Evolutionary conservation across 148 eudicot species (phyloP).

Genomic region (Rhododendron griersonianum): DNA sequence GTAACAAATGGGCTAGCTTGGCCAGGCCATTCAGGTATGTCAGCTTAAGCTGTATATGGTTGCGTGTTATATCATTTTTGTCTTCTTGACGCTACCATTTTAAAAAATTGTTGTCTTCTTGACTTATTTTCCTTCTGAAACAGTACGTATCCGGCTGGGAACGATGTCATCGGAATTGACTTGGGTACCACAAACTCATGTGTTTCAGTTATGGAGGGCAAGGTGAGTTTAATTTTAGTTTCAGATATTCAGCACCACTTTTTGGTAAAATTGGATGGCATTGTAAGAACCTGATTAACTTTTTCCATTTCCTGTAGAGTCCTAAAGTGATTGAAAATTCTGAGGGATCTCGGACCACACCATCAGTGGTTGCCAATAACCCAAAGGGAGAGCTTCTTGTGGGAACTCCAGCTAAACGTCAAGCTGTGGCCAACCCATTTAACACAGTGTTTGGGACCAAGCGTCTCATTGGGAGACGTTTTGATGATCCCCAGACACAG

Average conservation of each 20-base stretch:
- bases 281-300: not conserved
- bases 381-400: conserved; percentile 82
- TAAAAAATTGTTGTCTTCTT: not conserved
- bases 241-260: not conserved
- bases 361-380: conserved; percentile 83
- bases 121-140: not conserved
- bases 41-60: not conserved
- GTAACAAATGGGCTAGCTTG: conserved; percentile 53
- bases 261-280: not conserved
- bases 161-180: conserved; percentile 94
- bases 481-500: conserved; percentile 82
- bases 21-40: conserved; percentile 81
- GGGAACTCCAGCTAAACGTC: conserved; percentile 94
- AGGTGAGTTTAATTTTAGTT: conserved; percentile 37
- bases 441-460: conserved; percentile 83
- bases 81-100: not conserved
- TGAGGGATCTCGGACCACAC: conserved; percentile 97
- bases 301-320: conserved; percentile 27
- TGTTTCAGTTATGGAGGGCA: conserved; percentile 95
- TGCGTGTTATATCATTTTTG: not conserved
- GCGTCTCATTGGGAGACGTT: conserved; percentile 87
- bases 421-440: conserved; percentile 85
- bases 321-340: conserved; percentile 93
- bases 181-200: conserved; percentile 98
- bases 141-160: conserved; percentile 72